Percentiles rank a stretch among this genome's conserved stretches.
These are phyloP conservation scores for Neonothopanus nambi DNA, from an alignment of 1,284 basidiomycete species.

Conservation along the genomic window DNA sequence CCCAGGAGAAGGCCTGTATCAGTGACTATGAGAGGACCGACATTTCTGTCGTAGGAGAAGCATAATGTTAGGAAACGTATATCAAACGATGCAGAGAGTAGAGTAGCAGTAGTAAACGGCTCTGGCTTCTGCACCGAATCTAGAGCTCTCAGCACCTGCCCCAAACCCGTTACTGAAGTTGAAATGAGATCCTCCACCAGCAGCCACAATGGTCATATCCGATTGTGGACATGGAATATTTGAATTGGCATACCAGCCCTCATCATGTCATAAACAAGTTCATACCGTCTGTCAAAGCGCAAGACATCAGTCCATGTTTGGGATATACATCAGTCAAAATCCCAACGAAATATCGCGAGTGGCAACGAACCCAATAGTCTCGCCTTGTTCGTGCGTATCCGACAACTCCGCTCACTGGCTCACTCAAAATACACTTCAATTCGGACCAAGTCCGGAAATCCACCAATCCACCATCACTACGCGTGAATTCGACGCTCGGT, in stretches of 20 bases:
- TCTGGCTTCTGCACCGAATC: slow-evolving; percentile 85
- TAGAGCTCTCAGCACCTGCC: slow-evolving; percentile 80
- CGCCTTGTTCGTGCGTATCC: slow-evolving; percentile 85
- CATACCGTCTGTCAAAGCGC: slow-evolving; percentile 83
- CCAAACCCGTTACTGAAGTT: slow-evolving; percentile 82
- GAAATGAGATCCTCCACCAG: slow-evolving; percentile 84
- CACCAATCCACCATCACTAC: slow-evolving; percentile 84
- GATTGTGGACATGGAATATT: slow-evolving; percentile 84
- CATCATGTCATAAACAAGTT: slow-evolving; percentile 88
- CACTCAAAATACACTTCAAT: slow-evolving; percentile 85
- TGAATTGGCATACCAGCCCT: slow-evolving; percentile 90
- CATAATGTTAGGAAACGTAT: background rate
- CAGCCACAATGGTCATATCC: slow-evolving; percentile 87
- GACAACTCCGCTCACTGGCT: slow-evolving; percentile 88
- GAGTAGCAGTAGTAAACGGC: slow-evolving; percentile 72
- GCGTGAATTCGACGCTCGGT: slow-evolving; percentile 83
- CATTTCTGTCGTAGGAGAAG: slow-evolving; percentile 53
- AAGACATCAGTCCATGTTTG: slow-evolving; percentile 92
- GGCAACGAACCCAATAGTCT: slow-evolving; percentile 70
- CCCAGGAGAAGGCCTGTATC: slow-evolving; percentile 87
- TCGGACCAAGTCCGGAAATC: slow-evolving; percentile 87
- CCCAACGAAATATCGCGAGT: background rate
- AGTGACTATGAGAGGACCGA: slow-evolving; percentile 82
- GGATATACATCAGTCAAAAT: background rate
- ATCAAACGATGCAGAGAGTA: slow-evolving; percentile 25